These are phyloP conservation scores for Chlorencoelia australis DNA, from an alignment of 2,329 filamentous ascomycete species.

Conservation along the genomic window DNA sequence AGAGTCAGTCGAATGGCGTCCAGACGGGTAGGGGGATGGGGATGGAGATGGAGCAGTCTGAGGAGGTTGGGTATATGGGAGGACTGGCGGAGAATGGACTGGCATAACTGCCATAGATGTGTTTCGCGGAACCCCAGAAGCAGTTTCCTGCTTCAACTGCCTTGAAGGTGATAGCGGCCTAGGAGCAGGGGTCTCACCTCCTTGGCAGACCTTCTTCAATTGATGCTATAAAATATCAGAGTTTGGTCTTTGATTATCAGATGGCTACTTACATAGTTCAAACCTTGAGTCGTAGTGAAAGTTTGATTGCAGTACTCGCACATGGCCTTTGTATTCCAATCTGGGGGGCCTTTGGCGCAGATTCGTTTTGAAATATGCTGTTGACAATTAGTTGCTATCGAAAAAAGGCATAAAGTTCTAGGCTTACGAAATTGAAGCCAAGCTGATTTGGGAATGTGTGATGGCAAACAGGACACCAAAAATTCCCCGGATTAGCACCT, in stretches of 20 bases:
- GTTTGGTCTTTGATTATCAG: neutral
- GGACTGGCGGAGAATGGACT: neutral
- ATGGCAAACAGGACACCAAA: too few relatives aligned
- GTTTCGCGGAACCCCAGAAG: neutral
- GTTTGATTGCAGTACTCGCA: conserved; percentile 1
- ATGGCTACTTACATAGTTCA: conserved; percentile 4
- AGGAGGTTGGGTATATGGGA: neutral
- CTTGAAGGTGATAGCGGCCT: too few relatives aligned
- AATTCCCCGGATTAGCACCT: too few relatives aligned
- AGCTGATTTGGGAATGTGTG: too few relatives aligned
- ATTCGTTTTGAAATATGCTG: conserved; percentile 2
- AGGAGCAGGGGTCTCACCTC: neutral
- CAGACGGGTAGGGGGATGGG: neutral
- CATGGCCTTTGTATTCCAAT: neutral
- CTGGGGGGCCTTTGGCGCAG: neutral
- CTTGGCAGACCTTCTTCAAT: conserved; percentile 9
- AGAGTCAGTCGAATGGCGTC: too few relatives aligned
- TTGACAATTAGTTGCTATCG: too few relatives aligned
- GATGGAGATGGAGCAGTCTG: neutral
- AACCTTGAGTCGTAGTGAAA: too few relatives aligned
- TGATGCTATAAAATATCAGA: conserved; percentile 5
- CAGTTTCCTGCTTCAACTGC: neutral
- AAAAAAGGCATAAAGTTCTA: too few relatives aligned
- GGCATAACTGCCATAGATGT: too few relatives aligned
- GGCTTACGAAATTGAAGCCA: conserved; percentile 2